phyloP scores from a whole-genome alignment of 2,329 filamentous ascomycete species.

The Hymenoscyphus infarciens region DNA sequence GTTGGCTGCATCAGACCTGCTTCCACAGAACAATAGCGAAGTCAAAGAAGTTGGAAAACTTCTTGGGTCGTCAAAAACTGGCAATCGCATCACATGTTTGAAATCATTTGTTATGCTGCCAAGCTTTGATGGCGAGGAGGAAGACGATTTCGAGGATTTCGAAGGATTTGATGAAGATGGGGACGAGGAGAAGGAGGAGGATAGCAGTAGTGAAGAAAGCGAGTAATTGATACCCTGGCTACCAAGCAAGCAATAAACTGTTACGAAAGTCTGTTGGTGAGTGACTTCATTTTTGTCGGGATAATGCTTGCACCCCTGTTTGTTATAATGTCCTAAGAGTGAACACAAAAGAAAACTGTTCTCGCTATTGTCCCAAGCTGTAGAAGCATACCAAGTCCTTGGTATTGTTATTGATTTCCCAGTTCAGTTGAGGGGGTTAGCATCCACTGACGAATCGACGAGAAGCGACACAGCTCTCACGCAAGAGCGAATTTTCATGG shows the following conservation, averaged over 20 bases:
- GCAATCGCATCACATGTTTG: slow-evolving; percentile 85
- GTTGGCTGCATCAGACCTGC: slow-evolving; percentile 41
- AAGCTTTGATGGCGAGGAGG: slow-evolving; percentile 55
- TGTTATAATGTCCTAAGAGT: not conserved
- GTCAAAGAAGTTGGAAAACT: slow-evolving; percentile 45
- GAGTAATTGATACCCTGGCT: slow-evolving; percentile 34
- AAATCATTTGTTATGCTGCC: slow-evolving; percentile 81
- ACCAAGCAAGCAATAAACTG: not conserved
- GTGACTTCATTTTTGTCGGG: not conserved
- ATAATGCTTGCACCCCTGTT: not conserved
- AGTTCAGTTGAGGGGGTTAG: not conserved
- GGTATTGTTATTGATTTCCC: not conserved
- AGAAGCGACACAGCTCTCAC: not conserved
- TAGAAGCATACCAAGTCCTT: no score
- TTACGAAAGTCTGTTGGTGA: not conserved
- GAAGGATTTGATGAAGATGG: slow-evolving; percentile 28
- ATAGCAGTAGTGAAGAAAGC: slow-evolving; percentile 32
- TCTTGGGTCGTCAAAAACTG: slow-evolving; percentile 76
- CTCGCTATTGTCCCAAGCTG: no score
- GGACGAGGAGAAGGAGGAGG: slow-evolving; percentile 20
- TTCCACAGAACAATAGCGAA: slow-evolving; percentile 34
- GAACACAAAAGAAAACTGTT: not conserved
- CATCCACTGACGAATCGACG: not conserved
- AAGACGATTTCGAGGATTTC: slow-evolving; percentile 27
- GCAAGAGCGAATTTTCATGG: not conserved